Conservation (phyloP, 768 basidiomycete genomes). For the Omphalotus guepiniiformis region DNA sequence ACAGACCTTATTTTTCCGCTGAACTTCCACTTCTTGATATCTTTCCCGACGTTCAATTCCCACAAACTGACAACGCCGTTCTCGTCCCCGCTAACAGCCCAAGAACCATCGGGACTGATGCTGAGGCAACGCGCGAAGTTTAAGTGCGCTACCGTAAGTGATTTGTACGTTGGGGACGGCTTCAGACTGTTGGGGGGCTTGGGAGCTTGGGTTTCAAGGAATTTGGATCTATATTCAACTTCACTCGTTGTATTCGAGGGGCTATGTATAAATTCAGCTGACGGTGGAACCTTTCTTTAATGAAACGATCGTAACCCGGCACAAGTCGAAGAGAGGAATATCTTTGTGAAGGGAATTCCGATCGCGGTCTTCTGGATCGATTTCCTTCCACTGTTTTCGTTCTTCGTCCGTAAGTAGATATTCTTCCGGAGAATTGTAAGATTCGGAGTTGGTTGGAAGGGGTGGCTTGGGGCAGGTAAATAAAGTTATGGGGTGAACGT, state of each 20-base stretch:
- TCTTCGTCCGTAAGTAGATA: slow-evolving; percentile 87
- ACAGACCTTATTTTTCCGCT: slow-evolving; percentile 74
- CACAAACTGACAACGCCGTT: slow-evolving; percentile 81
- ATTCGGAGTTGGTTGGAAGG: slow-evolving; percentile 92
- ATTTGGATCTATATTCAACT: slow-evolving; percentile 89
- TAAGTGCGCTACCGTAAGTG: slow-evolving; percentile 66
- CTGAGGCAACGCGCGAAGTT: slow-evolving; percentile 71
- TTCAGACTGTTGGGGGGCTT: slow-evolving; percentile 82
- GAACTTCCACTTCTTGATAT: slow-evolving; percentile 85
- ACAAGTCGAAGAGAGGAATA: slow-evolving; percentile 82
- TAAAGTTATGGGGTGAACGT: slow-evolving; percentile 17
- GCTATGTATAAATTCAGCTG: slow-evolving; percentile 97
- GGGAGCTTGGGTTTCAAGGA: slow-evolving; percentile 93
- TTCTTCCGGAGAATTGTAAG: slow-evolving; percentile 97
- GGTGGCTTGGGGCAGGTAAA: slow-evolving; percentile 89
- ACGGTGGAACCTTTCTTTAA: slow-evolving; percentile 89
- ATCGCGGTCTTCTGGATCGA: slow-evolving; percentile 86
- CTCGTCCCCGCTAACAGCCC: slow-evolving; percentile 92
- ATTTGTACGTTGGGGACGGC: slow-evolving; percentile 89
- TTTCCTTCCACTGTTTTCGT: slow-evolving; percentile 74
- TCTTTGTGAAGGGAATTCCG: slow-evolving; percentile 84
- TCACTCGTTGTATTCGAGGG: slow-evolving; percentile 81
- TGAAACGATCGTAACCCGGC: slow-evolving; percentile 87
- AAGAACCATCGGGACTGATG: slow-evolving; percentile 84
- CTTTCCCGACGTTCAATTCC: slow-evolving; percentile 88